Evolutionary conservation across 805 yeast species (phyloP).

Genomic region (Wickerhamiella siamensis): DNA sequence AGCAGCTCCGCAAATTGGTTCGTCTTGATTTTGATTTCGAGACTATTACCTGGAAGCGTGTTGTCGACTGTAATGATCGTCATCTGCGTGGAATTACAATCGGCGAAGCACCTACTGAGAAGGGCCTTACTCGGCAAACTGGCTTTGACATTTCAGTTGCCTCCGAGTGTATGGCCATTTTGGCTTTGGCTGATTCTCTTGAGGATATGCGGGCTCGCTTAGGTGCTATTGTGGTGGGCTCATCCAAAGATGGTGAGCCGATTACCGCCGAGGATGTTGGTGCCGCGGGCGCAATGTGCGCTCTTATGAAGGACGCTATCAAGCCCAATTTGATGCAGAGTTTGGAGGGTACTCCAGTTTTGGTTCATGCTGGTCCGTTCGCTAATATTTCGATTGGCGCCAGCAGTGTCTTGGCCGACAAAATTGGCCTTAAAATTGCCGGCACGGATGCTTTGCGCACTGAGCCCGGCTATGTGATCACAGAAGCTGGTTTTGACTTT

Average conservation of each 20-base stretch:
- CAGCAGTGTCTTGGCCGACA: slow-evolving; percentile 84
- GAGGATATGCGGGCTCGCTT: slow-evolving; percentile 76
- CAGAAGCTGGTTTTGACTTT: slow-evolving; percentile 97
- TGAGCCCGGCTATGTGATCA: slow-evolving; percentile 66
- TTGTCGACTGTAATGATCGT: slow-evolving; percentile 89
- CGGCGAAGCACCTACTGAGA: slow-evolving; percentile 88
- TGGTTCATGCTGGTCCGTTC: slow-evolving; percentile 96
- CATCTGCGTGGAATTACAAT: slow-evolving; percentile 77
- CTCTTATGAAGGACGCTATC: slow-evolving; percentile 86
- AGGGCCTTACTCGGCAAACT: slow-evolving; percentile 68
- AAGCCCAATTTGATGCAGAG: slow-evolving; percentile 97
- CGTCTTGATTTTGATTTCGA: slow-evolving; percentile 80
- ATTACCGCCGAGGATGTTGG: slow-evolving; percentile 91
- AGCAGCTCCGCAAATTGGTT: slow-evolving; percentile 60
- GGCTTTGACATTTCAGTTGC: slow-evolving; percentile 97
- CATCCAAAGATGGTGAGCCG: slow-evolving; percentile 60
- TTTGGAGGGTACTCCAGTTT: slow-evolving; percentile 92
- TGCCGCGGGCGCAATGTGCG: slow-evolving; percentile 90
- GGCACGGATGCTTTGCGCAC: slow-evolving; percentile 41
- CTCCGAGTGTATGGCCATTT: slow-evolving; percentile 89
- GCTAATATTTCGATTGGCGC: slow-evolving; percentile 97
- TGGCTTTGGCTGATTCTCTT: slow-evolving; percentile 68
- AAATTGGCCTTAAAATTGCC: slow-evolving; percentile 79
- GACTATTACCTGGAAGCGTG: slow-evolving; percentile 83
- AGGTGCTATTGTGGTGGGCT: slow-evolving; percentile 79